Conservation (phyloP, 2,329 filamentous ascomycete genomes). For the Penicillium capsulatum region DNA sequence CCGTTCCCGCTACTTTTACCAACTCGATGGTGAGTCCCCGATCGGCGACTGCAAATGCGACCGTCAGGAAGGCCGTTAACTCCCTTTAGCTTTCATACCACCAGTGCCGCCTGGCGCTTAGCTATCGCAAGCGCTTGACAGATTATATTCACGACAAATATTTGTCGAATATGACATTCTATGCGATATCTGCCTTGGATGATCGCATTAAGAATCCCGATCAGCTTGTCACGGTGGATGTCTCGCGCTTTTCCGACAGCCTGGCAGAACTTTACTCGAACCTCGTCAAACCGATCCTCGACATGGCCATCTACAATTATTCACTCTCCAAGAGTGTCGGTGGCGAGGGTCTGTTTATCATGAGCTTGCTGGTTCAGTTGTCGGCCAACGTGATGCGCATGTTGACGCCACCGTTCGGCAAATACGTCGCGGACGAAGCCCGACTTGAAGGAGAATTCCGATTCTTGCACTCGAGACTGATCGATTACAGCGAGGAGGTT, state of each 20-base stretch:
- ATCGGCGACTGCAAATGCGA: constrained; percentile 7
- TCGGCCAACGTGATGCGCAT: constrained; percentile 91
- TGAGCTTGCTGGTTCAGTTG: constrained; percentile 88
- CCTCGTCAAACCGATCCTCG: constrained; percentile 85
- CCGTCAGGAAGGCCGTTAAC: constrained; percentile 6
- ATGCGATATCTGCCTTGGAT: constrained; percentile 89
- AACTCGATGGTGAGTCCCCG: constrained; percentile 82
- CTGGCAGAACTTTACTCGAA: constrained; percentile 95
- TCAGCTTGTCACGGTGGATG: constrained; percentile 93
- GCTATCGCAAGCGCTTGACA: constrained; percentile 91
- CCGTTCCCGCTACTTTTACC: constrained; percentile 92
- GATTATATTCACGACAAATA: constrained; percentile 94
- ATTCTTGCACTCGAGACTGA: constrained; percentile 88
- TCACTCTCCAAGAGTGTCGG: constrained; percentile 92
- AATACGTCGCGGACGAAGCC: constrained; percentile 95
- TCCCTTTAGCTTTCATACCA: constrained; percentile 81
- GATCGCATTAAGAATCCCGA: constrained; percentile 98
- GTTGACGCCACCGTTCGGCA: constrained; percentile 91
- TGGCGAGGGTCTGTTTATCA: constrained; percentile 90
- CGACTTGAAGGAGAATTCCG: constrained; percentile 92
- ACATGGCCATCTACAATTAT: constrained; percentile 97
- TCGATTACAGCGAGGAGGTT: constrained; percentile 94
- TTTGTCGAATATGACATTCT: constrained; percentile 95
- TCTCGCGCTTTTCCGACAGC: constrained; percentile 93
- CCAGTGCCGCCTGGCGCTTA: constrained; percentile 87